Evolutionary conservation across 2,329 filamentous ascomycete species (phyloP).

Genomic region (Aspergillus sp.): DNA sequence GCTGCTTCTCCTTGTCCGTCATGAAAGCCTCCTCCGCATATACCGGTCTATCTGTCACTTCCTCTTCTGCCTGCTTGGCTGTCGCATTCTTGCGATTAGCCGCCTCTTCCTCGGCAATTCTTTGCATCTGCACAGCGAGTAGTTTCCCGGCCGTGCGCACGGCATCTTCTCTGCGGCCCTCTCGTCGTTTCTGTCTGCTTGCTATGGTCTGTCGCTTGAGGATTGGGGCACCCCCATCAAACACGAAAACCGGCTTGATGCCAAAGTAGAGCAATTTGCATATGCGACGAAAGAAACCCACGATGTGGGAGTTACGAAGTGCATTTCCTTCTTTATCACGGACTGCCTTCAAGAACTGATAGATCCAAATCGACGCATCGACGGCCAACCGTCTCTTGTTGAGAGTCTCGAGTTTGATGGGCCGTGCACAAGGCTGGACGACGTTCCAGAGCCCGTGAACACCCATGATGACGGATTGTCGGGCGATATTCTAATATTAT

Average conservation of each 20-base stretch:
- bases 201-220: constrained; percentile 90
- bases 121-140: constrained; percentile 90
- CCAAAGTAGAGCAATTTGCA: constrained; percentile 97
- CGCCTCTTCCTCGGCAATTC: constrained; percentile 80
- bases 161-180: constrained; percentile 91
- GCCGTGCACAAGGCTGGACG: constrained; percentile 88
- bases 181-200: constrained; percentile 72
- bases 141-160: constrained; percentile 86
- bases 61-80: constrained; percentile 50
- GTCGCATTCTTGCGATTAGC: constrained; percentile 58
- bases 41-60: constrained; percentile 73
- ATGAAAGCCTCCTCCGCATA: constrained; percentile 91
- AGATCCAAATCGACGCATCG: constrained; percentile 99
- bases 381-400: constrained; percentile 96
- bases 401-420: constrained; percentile 92
- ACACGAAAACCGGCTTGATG: constrained; percentile 95
- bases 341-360: constrained; percentile 98
- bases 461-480: constrained; percentile 65
- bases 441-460: constrained; percentile 98
- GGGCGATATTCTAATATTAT: constrained; percentile 1
- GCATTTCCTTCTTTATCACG: constrained; percentile 98
- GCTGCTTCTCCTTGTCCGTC: constrained; percentile 70
- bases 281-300: constrained; percentile 97
- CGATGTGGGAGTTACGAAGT: constrained; percentile 89
- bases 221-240: constrained; percentile 89